A percentile compares a stretch with the other conserved stretches of the same genome.
Evolutionary conservation across 164 flowering plant genomes (phyloP).

Genomic region (Berberis vulgaris): DNA sequence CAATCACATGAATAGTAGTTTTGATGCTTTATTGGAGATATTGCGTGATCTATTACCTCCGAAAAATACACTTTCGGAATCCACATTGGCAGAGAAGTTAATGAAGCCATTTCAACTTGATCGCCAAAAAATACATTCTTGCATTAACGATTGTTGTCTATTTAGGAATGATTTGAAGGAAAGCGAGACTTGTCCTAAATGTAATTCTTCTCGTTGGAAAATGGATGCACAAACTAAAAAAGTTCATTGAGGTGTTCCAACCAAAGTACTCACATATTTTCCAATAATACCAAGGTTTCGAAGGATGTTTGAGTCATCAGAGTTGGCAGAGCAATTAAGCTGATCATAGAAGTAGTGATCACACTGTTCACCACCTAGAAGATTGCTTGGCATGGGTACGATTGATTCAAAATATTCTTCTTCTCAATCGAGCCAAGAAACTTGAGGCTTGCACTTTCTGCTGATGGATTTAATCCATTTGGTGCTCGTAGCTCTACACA

Average conservation of each 20-base stretch:
- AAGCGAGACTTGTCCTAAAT: not conserved
- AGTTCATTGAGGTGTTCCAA: not conserved
- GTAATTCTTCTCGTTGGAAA: not conserved
- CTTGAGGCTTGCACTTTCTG: not conserved
- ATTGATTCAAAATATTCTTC: not conserved
- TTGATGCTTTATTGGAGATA: not conserved
- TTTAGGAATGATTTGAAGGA: not conserved
- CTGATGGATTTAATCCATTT: slow-evolving; percentile 2
- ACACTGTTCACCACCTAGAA: not conserved
- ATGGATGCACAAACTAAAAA: not conserved
- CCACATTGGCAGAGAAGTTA: not conserved
- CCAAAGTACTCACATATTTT: not conserved
- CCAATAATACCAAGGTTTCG: not conserved
- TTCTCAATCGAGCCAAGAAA: not conserved
- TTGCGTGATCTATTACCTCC: not conserved
- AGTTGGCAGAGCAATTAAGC: not conserved
- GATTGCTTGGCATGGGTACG: slow-evolving; percentile 1
- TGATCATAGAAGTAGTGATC: slow-evolving; percentile 1
- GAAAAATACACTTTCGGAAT: not conserved
- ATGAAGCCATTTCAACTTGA: too few species aligned
- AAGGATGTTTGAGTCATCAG: not conserved
- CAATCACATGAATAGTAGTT: not conserved
- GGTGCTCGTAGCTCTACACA: not conserved
- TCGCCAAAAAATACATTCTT: too few species aligned
- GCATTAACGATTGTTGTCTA: too few species aligned